Conservation (phyloP, 768 basidiomycete species). For the Calvatia gigantea region DNA sequence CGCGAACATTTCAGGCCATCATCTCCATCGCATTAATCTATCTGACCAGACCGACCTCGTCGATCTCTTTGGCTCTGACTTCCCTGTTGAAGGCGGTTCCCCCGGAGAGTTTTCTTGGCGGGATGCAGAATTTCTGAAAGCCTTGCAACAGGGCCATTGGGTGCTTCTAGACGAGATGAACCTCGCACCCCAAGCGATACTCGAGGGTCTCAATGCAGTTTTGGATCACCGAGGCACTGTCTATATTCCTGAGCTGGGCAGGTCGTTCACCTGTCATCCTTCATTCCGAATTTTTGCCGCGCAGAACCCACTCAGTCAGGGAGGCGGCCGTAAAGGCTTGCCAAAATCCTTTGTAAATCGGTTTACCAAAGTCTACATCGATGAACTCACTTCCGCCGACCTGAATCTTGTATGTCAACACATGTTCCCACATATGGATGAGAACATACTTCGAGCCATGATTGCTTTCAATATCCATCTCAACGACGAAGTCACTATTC, state of each 20-base stretch:
- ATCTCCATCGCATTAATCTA: slow-evolving; percentile 89
- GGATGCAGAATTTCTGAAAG: slow-evolving; percentile 92
- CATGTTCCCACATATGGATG: slow-evolving; percentile 61
- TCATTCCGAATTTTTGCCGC: slow-evolving; percentile 97
- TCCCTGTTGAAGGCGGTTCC: slow-evolving; percentile 88
- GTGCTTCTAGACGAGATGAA: slow-evolving; percentile 99
- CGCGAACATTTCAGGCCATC: slow-evolving; percentile 73
- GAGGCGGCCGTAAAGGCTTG: slow-evolving; percentile 94
- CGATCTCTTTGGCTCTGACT: slow-evolving; percentile 94
- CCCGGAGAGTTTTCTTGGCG: slow-evolving; percentile 97
- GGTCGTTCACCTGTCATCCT: slow-evolving; percentile 84
- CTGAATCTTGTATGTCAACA: slow-evolving; percentile 73
- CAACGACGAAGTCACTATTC: slow-evolving; percentile 60
- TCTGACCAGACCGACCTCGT: slow-evolving; percentile 98
- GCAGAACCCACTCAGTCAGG: slow-evolving; percentile 94
- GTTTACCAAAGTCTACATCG: slow-evolving; percentile 95
- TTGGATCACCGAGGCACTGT: slow-evolving; percentile 94
- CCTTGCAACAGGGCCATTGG: slow-evolving; percentile 95
- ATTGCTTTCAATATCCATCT: slow-evolving; percentile 77
- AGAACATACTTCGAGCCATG: slow-evolving; percentile 62
- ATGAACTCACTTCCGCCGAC: slow-evolving; percentile 78
- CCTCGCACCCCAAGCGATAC: slow-evolving; percentile 90
- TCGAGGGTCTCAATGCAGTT: slow-evolving; percentile 95
- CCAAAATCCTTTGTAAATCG: slow-evolving; percentile 97
- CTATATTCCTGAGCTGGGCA: slow-evolving; percentile 91